Evolutionary conservation across 2,329 filamentous ascomycete genomes (phyloP).

Genomic region (Knoxdaviesia proteae): DNA sequence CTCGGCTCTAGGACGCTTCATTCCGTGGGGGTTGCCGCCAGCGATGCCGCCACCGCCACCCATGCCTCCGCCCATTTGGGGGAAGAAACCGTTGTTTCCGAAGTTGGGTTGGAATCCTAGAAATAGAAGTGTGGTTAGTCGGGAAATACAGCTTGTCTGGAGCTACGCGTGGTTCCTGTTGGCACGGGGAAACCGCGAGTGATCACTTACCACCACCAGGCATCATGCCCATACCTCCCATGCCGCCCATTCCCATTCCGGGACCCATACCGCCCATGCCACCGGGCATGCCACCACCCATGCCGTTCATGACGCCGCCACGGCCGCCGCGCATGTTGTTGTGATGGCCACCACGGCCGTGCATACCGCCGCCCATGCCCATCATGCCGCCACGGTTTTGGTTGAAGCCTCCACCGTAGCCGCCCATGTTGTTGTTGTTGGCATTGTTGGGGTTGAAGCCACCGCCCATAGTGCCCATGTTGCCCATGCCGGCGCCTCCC

Average conservation of each 20-base stretch:
- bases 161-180: neutral
- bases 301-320: constrained; percentile 22
- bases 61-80: constrained; percentile 17
- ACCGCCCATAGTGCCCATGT: constrained; percentile 5
- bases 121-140: constrained; percentile 17
- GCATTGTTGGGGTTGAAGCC: constrained; percentile 5
- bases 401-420: constrained; percentile 11
- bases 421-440: constrained; percentile 3
- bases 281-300: constrained; percentile 32
- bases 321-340: constrained; percentile 23
- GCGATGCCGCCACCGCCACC: constrained; percentile 27
- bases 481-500: neutral
- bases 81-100: constrained; percentile 53
- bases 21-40: constrained; percentile 63
- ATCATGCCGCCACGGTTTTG: constrained; percentile 24
- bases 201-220: constrained; percentile 21
- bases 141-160: neutral
- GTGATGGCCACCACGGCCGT: constrained; percentile 22
- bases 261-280: constrained; percentile 28
- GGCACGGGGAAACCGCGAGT: constrained; percentile 17
- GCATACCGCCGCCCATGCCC: constrained; percentile 16
- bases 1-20: constrained; percentile 60
- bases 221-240: constrained; percentile 21
- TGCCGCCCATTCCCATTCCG: constrained; percentile 20
- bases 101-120: constrained; percentile 54